These are phyloP conservation scores for Cenchrus fungigraminus DNA, from an alignment of 176 grass and related monocot species.

Conservation along the genomic window DNA sequence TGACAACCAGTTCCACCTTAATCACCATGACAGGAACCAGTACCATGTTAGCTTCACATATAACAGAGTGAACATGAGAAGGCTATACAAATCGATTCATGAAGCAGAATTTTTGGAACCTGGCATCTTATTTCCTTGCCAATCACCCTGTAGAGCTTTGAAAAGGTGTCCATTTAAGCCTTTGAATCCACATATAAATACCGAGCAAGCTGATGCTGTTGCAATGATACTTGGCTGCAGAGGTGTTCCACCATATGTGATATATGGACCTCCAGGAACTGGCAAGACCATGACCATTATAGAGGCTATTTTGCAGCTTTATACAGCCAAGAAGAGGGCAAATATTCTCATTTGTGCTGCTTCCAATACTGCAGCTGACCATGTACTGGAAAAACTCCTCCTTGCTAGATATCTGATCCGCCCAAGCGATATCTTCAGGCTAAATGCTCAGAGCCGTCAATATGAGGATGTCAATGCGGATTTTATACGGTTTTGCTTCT, in stretches of 20 bases:
- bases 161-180: constrained; percentile 55
- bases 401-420: constrained; percentile 54
- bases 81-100: constrained; percentile 69
- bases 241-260: constrained; percentile 77
- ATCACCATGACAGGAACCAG: constrained; percentile 46
- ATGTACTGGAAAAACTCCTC: constrained; percentile 79
- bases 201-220: constrained; percentile 72
- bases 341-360: constrained; percentile 84
- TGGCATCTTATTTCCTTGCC: constrained; percentile 63
- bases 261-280: constrained; percentile 90
- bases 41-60: constrained; percentile 86
- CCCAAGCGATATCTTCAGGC: constrained; percentile 73
- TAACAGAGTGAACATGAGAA: constrained; percentile 92
- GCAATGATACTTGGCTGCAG: constrained; percentile 81
- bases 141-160: constrained; percentile 44
- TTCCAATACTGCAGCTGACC: constrained; percentile 91
- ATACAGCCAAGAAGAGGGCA: constrained; percentile 56
- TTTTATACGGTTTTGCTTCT: constrained; percentile 86
- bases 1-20: constrained; percentile 53
- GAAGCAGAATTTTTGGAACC: constrained; percentile 55
- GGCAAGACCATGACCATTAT: constrained; percentile 88
- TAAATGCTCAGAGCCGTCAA: constrained; percentile 80
- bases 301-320: constrained; percentile 86
- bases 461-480: constrained; percentile 80
- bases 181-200: constrained; percentile 70